Evolutionary conservation across 352 stramenopile species (phyloP).

Genomic region (Pythium volutum): DNA sequence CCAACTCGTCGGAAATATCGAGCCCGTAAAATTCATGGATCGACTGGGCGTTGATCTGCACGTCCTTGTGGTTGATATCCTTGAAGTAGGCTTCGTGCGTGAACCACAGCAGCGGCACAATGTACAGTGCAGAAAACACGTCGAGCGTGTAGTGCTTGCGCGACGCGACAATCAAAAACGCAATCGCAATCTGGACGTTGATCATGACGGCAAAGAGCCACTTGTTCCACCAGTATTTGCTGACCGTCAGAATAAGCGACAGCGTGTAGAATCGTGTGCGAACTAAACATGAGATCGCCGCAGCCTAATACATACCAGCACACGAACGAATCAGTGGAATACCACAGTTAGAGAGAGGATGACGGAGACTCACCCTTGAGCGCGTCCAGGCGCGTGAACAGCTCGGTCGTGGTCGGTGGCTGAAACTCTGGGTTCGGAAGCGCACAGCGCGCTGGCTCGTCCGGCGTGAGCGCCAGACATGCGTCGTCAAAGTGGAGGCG

Average conservation of each 20-base stretch:
- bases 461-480: constrained; percentile 51
- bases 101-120: constrained; percentile 86
- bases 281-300: constrained; percentile 92
- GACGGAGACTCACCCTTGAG: constrained; percentile 47
- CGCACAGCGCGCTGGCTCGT: constrained; percentile 50
- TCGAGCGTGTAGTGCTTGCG: constrained; percentile 91
- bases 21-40: constrained; percentile 65
- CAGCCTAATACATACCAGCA: constrained; percentile 36
- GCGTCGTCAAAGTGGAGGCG: constrained; percentile 63
- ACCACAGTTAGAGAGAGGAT: too few species aligned
- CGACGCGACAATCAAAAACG: constrained; percentile 85
- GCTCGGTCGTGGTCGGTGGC: constrained; percentile 40
- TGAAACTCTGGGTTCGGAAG: constrained; percentile 73
- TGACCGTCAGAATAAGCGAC: constrained; percentile 80
- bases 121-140: constrained; percentile 87
- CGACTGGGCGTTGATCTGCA: constrained; percentile 52
- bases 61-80: constrained; percentile 83
- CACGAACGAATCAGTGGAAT: background rate
- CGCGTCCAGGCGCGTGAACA: constrained; percentile 74
- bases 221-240: constrained; percentile 88
- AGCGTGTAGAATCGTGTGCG: constrained; percentile 91
- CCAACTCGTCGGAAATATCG: constrained; percentile 26
- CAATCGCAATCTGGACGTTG: constrained; percentile 74
- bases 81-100: constrained; percentile 73
- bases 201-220: constrained; percentile 71